A percentile compares a stretch with the other conserved stretches of the same genome.
Conservation (phyloP, 129 eudicot genomes). For the Calendula officinalis region DNA sequence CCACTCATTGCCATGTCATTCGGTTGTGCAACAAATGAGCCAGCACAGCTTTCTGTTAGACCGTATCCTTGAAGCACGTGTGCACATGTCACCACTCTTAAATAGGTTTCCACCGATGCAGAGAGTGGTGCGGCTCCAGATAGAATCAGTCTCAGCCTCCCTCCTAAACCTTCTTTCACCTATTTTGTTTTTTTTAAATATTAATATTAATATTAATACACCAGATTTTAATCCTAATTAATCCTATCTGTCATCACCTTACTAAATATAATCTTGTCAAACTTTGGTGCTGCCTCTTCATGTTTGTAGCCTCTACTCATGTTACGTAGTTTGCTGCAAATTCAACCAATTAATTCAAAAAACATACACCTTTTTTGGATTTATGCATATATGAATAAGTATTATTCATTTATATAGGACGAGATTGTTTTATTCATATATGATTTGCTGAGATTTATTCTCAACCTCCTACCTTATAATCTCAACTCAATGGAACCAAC, state of each 20-base stretch:
- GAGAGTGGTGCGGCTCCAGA: conserved; percentile 98
- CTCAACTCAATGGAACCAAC: too few species aligned
- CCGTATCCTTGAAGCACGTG: conserved; percentile 99
- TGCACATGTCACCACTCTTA: conserved; percentile 90
- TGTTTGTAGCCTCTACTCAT: conserved; percentile 83
- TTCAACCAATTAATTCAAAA: conserved; percentile 40
- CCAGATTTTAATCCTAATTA: not conserved
- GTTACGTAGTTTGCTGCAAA: conserved; percentile 74
- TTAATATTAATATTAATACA: not conserved
- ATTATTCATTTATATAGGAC: too few species aligned
- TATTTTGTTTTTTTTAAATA: conserved; percentile 11
- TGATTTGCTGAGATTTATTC: too few species aligned
- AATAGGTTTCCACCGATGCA: conserved; percentile 72
- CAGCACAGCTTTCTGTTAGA: conserved; percentile 91
- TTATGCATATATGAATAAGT: too few species aligned
- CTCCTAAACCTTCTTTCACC: conserved; percentile 97
- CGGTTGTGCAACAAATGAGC: conserved; percentile 69
- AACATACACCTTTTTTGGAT: too few species aligned
- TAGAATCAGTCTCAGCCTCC: conserved; percentile 74
- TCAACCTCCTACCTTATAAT: too few species aligned
- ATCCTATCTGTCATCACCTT: conserved; percentile 48
- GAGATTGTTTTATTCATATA: too few species aligned
- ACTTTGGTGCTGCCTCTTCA: conserved; percentile 77
- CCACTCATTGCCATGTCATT: conserved; percentile 64
- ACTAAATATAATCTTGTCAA: conserved; percentile 83